Evolutionary conservation across 1,139 yeast genomes (phyloP).

Genomic region (Waltiozyma sp.): DNA sequence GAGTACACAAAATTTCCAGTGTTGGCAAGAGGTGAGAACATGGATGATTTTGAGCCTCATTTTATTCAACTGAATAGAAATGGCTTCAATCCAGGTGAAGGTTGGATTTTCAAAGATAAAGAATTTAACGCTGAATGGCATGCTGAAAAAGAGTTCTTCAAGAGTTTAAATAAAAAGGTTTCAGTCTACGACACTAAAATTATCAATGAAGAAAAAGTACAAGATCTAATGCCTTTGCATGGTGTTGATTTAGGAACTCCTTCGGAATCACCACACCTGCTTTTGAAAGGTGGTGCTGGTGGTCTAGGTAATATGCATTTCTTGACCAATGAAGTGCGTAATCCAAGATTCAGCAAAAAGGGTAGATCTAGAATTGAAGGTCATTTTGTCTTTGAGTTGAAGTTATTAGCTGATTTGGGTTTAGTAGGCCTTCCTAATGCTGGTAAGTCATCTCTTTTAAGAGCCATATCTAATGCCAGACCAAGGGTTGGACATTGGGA

Average conservation of each 20-base stretch:
- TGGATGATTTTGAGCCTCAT: slow-evolving; percentile 22
- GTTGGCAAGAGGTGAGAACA: slow-evolving; percentile 17
- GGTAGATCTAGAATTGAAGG: slow-evolving; percentile 67
- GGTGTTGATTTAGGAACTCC: slow-evolving; percentile 70
- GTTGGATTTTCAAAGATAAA: slow-evolving; percentile 76
- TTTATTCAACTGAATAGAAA: slow-evolving; percentile 52
- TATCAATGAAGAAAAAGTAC: slow-evolving; percentile 45
- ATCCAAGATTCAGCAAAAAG: slow-evolving; percentile 75
- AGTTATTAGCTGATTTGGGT: slow-evolving; percentile 84
- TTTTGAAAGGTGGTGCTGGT: slow-evolving; percentile 80
- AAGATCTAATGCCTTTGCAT: slow-evolving; percentile 63
- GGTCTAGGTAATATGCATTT: slow-evolving; percentile 97
- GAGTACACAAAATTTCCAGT: slow-evolving; percentile 17
- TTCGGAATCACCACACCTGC: slow-evolving; percentile 53
- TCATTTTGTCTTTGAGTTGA: slow-evolving; percentile 68
- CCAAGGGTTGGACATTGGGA: slow-evolving; percentile 97
- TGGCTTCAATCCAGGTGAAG: slow-evolving; percentile 54
- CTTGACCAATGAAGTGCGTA: slow-evolving; percentile 68
- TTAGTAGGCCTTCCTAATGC: slow-evolving; percentile 94
- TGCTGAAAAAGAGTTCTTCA: slow-evolving; percentile 51
- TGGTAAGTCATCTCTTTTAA: slow-evolving; percentile 79
- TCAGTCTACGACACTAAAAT: slow-evolving; percentile 49
- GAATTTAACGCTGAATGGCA: slow-evolving; percentile 57
- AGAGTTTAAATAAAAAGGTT: slow-evolving; percentile 50
- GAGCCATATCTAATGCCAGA: slow-evolving; percentile 83